phyloP scores from a whole-genome alignment of 495 filamentous ascomycete genomes.

The Aspergillus avenaceus region DNA sequence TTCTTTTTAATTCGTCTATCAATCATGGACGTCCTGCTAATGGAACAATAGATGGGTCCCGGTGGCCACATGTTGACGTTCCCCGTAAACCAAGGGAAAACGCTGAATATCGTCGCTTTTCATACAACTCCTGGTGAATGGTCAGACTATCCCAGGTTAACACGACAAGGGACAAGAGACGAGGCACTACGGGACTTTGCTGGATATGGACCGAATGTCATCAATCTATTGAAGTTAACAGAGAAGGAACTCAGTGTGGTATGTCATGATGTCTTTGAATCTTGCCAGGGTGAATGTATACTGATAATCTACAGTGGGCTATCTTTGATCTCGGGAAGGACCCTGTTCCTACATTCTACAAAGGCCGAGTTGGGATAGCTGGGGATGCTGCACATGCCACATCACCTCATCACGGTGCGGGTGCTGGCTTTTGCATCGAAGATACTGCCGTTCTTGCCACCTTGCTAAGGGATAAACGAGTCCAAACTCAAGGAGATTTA shows the following conservation, averaged over 20 bases:
- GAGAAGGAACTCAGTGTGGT: slow-evolving; percentile 20
- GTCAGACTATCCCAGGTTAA: slow-evolving; percentile 23
- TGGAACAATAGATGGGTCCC: slow-evolving; percentile 31
- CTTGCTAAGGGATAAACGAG: slow-evolving; percentile 24
- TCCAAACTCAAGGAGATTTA: slow-evolving; percentile 11
- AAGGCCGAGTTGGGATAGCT: slow-evolving; percentile 38
- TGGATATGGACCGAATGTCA: slow-evolving; percentile 32
- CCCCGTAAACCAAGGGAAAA: slow-evolving; percentile 42
- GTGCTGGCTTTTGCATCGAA: slow-evolving; percentile 55
- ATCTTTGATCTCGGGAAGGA: slow-evolving; percentile 52
- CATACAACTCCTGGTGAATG: slow-evolving; percentile 31
- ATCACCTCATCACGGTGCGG: slow-evolving; percentile 49
- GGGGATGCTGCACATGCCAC: slow-evolving; percentile 50
- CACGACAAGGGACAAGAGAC: slow-evolving; percentile 24
- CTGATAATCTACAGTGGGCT: slow-evolving; percentile 39
- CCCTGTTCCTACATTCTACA: slow-evolving; percentile 36
- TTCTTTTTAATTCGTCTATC: background rate
- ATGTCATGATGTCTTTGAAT: no score
- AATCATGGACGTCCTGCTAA: background rate
- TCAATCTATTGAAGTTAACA: slow-evolving; percentile 20
- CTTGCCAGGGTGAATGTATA: no score
- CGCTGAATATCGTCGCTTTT: slow-evolving; percentile 39
- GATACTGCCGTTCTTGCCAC: slow-evolving; percentile 45
- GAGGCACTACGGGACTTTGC: slow-evolving; percentile 32
- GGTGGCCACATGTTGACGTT: slow-evolving; percentile 45